A percentile compares a stretch with the other conserved stretches of the same genome.
phyloP scores from a whole-genome alignment of 768 basidiomycete species.

The Tulasnella sp. region DNA sequence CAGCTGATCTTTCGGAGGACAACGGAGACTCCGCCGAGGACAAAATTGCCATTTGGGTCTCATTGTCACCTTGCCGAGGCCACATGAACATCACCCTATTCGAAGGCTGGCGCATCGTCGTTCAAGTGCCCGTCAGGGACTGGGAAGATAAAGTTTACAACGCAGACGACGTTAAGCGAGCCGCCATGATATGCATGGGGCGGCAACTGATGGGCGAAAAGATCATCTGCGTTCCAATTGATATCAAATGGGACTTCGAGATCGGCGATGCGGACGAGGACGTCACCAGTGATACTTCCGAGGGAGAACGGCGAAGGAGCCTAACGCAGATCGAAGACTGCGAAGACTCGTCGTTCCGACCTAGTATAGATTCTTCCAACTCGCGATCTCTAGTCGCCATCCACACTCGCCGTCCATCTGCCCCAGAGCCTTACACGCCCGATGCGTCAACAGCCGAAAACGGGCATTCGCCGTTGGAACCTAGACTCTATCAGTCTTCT shows the following conservation, averaged over 20 bases:
- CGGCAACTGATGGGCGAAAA: constrained; percentile 20
- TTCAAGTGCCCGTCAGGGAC: constrained; percentile 28
- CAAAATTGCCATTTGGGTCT: constrained; percentile 5
- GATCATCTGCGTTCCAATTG: constrained; percentile 13
- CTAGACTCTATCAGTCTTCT: neutral
- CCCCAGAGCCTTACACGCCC: neutral
- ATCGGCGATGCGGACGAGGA: neutral
- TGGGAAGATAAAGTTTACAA: constrained; percentile 25
- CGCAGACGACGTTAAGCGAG: constrained; percentile 27
- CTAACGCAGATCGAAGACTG: neutral
- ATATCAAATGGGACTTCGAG: neutral
- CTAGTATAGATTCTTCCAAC: neutral
- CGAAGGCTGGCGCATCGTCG: constrained; percentile 30
- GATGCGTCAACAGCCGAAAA: neutral
- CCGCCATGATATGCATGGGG: constrained; percentile 32
- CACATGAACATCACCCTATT: constrained; percentile 31
- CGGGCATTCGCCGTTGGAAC: neutral
- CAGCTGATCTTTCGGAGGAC: neutral
- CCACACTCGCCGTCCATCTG: neutral
- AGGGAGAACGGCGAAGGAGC: neutral
- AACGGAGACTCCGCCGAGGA: neutral
- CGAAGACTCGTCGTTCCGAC: neutral
- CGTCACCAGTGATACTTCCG: neutral
- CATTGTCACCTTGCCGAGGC: neutral
- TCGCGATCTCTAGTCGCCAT: neutral